Base-by-base conservation (phyloP, 176 grass and related monocot genomes). In the Aegilops bicornis region DNA sequence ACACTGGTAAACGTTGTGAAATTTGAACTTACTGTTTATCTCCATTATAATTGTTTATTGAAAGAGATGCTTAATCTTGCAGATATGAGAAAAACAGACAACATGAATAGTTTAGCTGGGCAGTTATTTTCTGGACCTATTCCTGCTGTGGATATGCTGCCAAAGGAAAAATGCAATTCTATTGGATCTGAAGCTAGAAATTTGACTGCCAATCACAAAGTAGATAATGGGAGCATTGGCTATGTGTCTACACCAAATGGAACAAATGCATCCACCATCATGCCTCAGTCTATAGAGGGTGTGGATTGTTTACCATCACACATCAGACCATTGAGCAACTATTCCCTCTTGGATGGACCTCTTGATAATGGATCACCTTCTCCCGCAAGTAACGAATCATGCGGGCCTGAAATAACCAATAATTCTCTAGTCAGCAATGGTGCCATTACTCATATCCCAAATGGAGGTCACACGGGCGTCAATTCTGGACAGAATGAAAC, bases 261-360 rank as follows among this genome's bases (percentile, higher is more conserved):
- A 89, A 63, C 59, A 78, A 90, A 82, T 64, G 25, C 84, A 90
- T 87, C 83, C 76, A 16, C 63, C 30, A 48, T 43, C 24, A 77
- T 58, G 19, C 61, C 23, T 24, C 81, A n/a, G 16, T 77, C 60
- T 15, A 79, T 17, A 35, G 83, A 77, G 33, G 35, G 15, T 22
- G 77, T 48, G 33, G 85, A 79, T 78, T 67, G 22, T 87, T 22
- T 66, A 12, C 36, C 63, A 31, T 83, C 65, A 7, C 47, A 84
- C 45, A 71, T 64, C 29, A 81, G 84, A 82, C 43, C 85, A 69
- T 76, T 80, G 58, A 70, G 25, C 37, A 88, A 54, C 74, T 85
- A 86, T 83, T 89, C 89, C 63, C 86, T 89, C 82, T 87, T 93
- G 89, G 87, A 95, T 89, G 89, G 76, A 25, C 72, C 87, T 79